phyloP scores from a whole-genome alignment of 257 asterid genomes.

The Ilex asprella region DNA sequence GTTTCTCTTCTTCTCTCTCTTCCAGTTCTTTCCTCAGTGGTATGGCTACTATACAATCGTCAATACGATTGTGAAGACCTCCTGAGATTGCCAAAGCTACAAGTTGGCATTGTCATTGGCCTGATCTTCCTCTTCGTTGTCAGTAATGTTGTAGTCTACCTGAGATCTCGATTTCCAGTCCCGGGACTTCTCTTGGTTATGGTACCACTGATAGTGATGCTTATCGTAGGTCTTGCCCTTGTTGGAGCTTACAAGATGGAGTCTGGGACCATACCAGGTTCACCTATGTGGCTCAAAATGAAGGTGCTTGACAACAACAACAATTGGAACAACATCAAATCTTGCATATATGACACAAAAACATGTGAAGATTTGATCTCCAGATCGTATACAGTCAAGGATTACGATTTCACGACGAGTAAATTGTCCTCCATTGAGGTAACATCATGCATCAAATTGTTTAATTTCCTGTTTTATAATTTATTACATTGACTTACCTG shows the following conservation, averaged over 20 bases:
- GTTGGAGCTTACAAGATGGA: slow-evolving; percentile 25
- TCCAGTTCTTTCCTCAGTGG: slow-evolving; percentile 23
- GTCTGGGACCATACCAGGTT: slow-evolving; percentile 20
- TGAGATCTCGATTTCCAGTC: slow-evolving; percentile 4
- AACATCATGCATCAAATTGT: not conserved
- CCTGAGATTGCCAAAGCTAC: slow-evolving; percentile 20
- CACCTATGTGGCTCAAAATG: slow-evolving; percentile 29
- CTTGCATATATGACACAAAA: slow-evolving; percentile 28
- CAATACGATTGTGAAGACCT: slow-evolving; percentile 30
- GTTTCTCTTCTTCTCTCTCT: slow-evolving; percentile 28
- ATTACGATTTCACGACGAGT: slow-evolving; percentile 9
- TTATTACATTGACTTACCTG: not conserved
- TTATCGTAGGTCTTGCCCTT: slow-evolving; percentile 27
- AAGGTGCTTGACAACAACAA: slow-evolving; percentile 12
- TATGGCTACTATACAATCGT: slow-evolving; percentile 24
- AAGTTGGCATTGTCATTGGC: slow-evolving; percentile 21
- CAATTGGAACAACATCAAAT: slow-evolving; percentile 26
- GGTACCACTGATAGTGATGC: slow-evolving; percentile 20
- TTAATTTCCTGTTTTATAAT: not conserved
- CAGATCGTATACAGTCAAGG: slow-evolving; percentile 16
- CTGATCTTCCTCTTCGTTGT: slow-evolving; percentile 17
- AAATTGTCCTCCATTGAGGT: slow-evolving; percentile 30
- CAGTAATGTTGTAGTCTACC: slow-evolving; percentile 21
- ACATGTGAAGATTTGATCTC: slow-evolving; percentile 24
- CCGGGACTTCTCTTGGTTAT: slow-evolving; percentile 22